A percentile compares a stretch with the other conserved stretches of the same genome.
phyloP scores from a whole-genome alignment of 169 alveolate genomes.

The Plasmodium malariae region DNA sequence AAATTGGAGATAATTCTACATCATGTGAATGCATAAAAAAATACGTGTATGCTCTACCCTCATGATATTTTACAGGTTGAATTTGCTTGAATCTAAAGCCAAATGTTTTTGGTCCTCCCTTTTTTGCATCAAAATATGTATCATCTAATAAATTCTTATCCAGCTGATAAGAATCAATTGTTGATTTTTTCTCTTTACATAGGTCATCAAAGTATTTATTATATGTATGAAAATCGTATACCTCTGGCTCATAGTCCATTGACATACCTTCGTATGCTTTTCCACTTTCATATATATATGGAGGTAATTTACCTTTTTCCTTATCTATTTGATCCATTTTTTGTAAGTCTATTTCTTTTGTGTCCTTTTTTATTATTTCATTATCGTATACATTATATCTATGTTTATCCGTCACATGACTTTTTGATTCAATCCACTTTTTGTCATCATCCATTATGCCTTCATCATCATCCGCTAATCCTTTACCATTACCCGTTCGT shows the following conservation, averaged over 20 bases:
- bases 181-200: conserved; percentile 55
- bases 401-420: conserved; percentile 17
- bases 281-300: conserved; percentile 67
- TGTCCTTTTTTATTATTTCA: conserved; percentile 37
- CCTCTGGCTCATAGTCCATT: conserved; percentile 72
- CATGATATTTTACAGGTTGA: conserved; percentile 88
- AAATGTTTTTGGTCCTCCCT: conserved; percentile 82
- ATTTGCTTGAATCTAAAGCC: conserved; percentile 90
- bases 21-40: conserved; percentile 89
- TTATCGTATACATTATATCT: conserved; percentile 68
- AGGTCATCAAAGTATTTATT: conserved; percentile 75
- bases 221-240: conserved; percentile 75
- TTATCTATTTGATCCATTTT: conserved; percentile 65
- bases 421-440: conserved; percentile 19
- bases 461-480: neutral
- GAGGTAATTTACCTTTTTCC: conserved; percentile 45
- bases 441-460: neutral
- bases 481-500: neutral
- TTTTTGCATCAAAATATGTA: conserved; percentile 74
- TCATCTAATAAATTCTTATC: conserved; percentile 70
- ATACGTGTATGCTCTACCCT: conserved; percentile 87
- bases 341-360: conserved; percentile 37
- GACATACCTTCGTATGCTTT: conserved; percentile 45
- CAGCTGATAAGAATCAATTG: conserved; percentile 65
- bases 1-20: conserved; percentile 86